A percentile compares a stretch with the other conserved stretches of the same genome.
Conservation (phyloP, 768 basidiomycete genomes). For the Butyriboletus loyo region DNA sequence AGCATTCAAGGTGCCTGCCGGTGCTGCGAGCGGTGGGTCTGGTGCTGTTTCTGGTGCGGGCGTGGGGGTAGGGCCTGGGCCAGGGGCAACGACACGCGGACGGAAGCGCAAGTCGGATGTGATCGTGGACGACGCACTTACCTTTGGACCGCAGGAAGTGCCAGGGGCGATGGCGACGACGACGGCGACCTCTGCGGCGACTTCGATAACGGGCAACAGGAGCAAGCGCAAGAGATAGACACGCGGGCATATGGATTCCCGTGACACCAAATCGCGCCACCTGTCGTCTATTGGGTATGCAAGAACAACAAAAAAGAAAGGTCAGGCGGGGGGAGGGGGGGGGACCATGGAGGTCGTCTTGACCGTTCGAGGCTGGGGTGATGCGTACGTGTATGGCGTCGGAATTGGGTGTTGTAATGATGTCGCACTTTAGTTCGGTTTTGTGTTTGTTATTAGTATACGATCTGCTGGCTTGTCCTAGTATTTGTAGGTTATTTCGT, state of each 20-base stretch:
- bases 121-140: constrained; percentile 14
- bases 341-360: background rate
- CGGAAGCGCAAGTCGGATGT: constrained; percentile 43
- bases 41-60: background rate
- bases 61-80: background rate
- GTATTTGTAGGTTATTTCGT: constrained; percentile 2
- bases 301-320: background rate
- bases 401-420: background rate
- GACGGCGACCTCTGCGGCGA: background rate
- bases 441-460: background rate
- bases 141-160: background rate
- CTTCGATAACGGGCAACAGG: constrained; percentile 14
- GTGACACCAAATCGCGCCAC: background rate
- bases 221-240: constrained; percentile 32
- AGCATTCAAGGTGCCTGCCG: constrained; percentile 3
- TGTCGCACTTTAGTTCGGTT: background rate
- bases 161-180: background rate
- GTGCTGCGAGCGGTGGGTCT: background rate
- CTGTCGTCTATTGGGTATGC: background rate
- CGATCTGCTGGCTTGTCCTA: background rate
- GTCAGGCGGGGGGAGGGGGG: background rate
- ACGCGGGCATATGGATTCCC: background rate
- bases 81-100: constrained; percentile 11
- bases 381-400: background rate
- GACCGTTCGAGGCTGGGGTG: too few relatives aligned